Evolutionary conservation across 306 rosid genomes (phyloP), one percentile per base, ranked within the genome.

Genomic region (Trifolium fragiferum): DNA sequence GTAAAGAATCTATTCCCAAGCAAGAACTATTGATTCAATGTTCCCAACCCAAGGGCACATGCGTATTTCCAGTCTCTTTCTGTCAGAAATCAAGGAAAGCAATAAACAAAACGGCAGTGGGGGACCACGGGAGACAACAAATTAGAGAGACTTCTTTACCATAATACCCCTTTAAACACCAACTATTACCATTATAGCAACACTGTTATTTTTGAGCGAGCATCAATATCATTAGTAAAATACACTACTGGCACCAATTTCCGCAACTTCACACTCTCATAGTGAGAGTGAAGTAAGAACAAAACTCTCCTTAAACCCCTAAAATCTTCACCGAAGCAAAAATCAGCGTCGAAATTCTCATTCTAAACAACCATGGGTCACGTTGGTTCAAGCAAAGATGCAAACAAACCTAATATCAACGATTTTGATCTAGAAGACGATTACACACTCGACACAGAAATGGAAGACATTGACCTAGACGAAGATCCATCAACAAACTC

Each of bases 311-410:
- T 0, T 41, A 41, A 72, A 73, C 70, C 79, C 79, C 74, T 70
- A 60, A 6, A 6, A 4, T 10, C 16, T 2, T 9, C 57, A 3
- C n/a, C 10, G 0, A 10, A 6, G 6, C 33, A 30, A 30, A 61
- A 46, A 16, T 20, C 19, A 30, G 2, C 2, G 2, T 23, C 1
- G 8, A 57, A 58, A 58, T 14, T 1, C 20, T 40, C 38, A 38
- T 14, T 1, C 20, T 40, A 27, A 38, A 38, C 23, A 82, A 74
- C 19, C 70, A 91, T 89, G 90, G 88, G 63, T 21, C 77, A 91
- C 77, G 41, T 82, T 0, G 89, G 84, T 44, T 82, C 88, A 33
- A 84, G 92, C 69, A 91, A 84, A 79, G 86, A 73, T 12, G 84
- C 53, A 2, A 47, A 72, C 55, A 68, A 18, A 15, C 40, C 10